Conservation (phyloP, 768 basidiomycete genomes). For the Mycena pura region DNA sequence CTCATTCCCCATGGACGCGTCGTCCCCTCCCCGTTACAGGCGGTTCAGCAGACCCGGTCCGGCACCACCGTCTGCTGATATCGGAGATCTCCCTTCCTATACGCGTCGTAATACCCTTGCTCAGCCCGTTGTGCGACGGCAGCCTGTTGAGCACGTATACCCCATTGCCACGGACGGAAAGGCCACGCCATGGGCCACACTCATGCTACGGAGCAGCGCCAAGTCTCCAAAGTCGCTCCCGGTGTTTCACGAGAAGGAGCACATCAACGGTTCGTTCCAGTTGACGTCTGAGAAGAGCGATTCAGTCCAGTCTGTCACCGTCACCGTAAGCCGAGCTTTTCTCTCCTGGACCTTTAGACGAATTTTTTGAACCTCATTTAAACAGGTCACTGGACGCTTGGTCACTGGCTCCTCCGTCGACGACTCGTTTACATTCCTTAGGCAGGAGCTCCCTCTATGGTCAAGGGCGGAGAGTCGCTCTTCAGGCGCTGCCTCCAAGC, state of each 20-base stretch:
- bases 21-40: conserved; percentile 57
- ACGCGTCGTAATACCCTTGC: conserved; percentile 53
- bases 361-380: background rate
- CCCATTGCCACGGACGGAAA: conserved; percentile 49
- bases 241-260: conserved; percentile 61
- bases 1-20: conserved; percentile 48
- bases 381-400: conserved; percentile 57
- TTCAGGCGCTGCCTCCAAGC: conserved; percentile 51
- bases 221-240: conserved; percentile 58
- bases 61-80: conserved; percentile 51
- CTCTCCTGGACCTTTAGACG: background rate
- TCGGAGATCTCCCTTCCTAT: conserved; percentile 59
- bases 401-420: conserved; percentile 53
- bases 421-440: conserved; percentile 54
- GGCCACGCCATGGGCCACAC: conserved; percentile 50
- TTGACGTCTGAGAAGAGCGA: conserved; percentile 57
- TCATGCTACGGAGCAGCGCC: conserved; percentile 57
- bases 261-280: conserved; percentile 54
- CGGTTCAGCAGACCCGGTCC: conserved; percentile 57
- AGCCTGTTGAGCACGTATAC: conserved; percentile 57
- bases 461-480: conserved; percentile 48
- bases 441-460: conserved; percentile 54
- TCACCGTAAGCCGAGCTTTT: conserved; percentile 46
- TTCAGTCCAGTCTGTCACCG: conserved; percentile 56
- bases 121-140: conserved; percentile 46